Conservation (phyloP, 495 filamentous ascomycete species). For the Penicillium bovifimosum region DNA sequence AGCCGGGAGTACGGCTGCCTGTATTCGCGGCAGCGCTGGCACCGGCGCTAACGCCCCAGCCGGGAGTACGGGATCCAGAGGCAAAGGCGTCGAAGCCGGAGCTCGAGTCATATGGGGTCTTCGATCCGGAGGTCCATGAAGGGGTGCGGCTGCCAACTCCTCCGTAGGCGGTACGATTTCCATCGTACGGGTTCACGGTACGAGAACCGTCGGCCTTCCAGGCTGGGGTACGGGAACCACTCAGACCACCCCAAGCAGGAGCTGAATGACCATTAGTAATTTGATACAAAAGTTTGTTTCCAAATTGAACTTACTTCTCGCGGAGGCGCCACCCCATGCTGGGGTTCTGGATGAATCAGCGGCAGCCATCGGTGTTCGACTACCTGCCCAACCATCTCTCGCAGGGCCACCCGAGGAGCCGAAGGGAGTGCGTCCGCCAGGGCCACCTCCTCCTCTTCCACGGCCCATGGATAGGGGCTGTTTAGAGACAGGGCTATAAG, state of each 20-base stretch:
- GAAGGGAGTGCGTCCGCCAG: slow-evolving; percentile 37
- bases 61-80: slow-evolving; percentile 68
- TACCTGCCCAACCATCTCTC: slow-evolving; percentile 45
- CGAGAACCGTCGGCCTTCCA: slow-evolving; percentile 68
- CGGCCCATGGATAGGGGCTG: slow-evolving; percentile 62
- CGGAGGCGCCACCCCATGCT: slow-evolving; percentile 55
- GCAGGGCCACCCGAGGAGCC: slow-evolving; percentile 37
- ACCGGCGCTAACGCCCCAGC: slow-evolving; percentile 49
- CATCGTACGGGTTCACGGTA: slow-evolving; percentile 77
- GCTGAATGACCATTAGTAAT: slow-evolving; percentile 30
- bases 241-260: slow-evolving; percentile 56
- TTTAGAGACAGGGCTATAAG: slow-evolving; percentile 57
- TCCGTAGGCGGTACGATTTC: slow-evolving; percentile 68
- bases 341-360: slow-evolving; percentile 60
- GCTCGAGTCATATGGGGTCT: slow-evolving; percentile 64
- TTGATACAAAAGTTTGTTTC: background rate
- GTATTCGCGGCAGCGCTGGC: slow-evolving; percentile 36
- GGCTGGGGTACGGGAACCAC: slow-evolving; percentile 63
- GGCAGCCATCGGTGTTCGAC: slow-evolving; percentile 62
- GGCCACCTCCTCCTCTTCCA: slow-evolving; percentile 44
- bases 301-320: slow-evolving; percentile 48
- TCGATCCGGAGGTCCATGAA: slow-evolving; percentile 56
- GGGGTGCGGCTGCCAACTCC: slow-evolving; percentile 47
- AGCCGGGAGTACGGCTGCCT: slow-evolving; percentile 50
- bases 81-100: slow-evolving; percentile 64